Evolutionary conservation across 768 basidiomycete species (phyloP), one percentile per base, ranked within the genome.

Genomic region (Amanita rubescens): DNA sequence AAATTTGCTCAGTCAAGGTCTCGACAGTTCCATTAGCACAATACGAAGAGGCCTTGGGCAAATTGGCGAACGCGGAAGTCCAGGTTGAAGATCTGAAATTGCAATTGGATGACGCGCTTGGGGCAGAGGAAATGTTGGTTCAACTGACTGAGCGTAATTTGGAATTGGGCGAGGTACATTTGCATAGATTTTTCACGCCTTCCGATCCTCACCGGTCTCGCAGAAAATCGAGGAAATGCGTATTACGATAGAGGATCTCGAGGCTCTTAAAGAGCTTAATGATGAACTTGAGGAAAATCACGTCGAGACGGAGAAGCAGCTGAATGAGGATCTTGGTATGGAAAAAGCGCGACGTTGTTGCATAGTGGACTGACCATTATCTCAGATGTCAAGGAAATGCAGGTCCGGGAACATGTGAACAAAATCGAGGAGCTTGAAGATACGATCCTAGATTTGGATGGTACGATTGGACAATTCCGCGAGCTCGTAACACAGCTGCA

Each of bases 161-260:
- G 17, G 80, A 87, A 69, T 80, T 97, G 43, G 87, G 90, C 56
- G 95, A 97, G 77, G 92, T 91, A 59, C 50, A 69, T 59, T 4
- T 25, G 20, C 22, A 19, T 27, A 32, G 2, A 45, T n/a, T 9
- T 34, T 8, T 15, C 4, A 25, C 30, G n/a, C 10, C n/a, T 44
- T 44, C 20, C 17, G 3, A 32, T 14, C 10, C 51, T 52, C 32
- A 57, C 44, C 20, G 15, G 22, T 45, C 30, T 34, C 20, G 4
- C 61, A 94, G 90, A 94, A 94, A 82, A 93, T 97, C 58, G 96
- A 98, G 65, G 94, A 97, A 69, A 94, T 97, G 89, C 81, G 92
- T 11, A 85, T 91, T 51, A 90, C 90, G 0, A 92, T 98, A 51
- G 95, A 98, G 66, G 96, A 99, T 62, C 81, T 97, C 3, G 96